These are phyloP conservation scores for Chlamydomonas urium DNA, from an alignment of 139 green algal species.

Conservation along the genomic window DNA sequence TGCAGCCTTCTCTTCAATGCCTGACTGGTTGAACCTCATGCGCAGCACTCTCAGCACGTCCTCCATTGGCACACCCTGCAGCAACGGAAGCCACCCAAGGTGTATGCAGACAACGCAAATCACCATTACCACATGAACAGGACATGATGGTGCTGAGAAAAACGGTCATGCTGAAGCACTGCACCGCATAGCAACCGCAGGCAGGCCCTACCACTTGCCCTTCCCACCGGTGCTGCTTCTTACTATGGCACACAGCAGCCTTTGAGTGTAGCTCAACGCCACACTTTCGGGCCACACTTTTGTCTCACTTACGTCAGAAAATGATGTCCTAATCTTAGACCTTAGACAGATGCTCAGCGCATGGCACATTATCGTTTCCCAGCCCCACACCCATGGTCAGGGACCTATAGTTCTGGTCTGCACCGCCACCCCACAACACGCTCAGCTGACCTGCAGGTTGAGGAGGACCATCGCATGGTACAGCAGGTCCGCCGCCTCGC, in stretches of 20 bases:
- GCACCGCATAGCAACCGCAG: neutral
- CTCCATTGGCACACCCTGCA: slow-evolving; percentile 75
- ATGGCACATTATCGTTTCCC: neutral
- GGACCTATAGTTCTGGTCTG: neutral
- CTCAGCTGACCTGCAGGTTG: slow-evolving; percentile 60
- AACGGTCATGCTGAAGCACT: neutral
- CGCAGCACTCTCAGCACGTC: slow-evolving; percentile 77
- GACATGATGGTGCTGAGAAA: neutral
- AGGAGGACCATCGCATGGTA: slow-evolving; percentile 97
- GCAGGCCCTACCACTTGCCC: neutral
- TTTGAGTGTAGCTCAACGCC: neutral
- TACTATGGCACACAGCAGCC: neutral
- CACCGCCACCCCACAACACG: neutral
- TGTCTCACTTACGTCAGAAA: slow-evolving; percentile 40
- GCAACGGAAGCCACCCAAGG: neutral
- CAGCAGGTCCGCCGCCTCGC: slow-evolving; percentile 92
- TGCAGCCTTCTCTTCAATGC: slow-evolving; percentile 88
- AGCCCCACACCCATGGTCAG: neutral
- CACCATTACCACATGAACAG: neutral
- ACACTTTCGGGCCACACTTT: neutral
- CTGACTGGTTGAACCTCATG: slow-evolving; percentile 69
- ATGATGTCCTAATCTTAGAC: slow-evolving; percentile 86
- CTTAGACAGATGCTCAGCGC: slow-evolving; percentile 96
- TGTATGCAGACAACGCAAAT: neutral
- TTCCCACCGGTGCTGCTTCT: neutral